These are phyloP conservation scores for Onygenales sp. DNA, from an alignment of 2,329 filamentous ascomycete genomes.

Conservation along the genomic window DNA sequence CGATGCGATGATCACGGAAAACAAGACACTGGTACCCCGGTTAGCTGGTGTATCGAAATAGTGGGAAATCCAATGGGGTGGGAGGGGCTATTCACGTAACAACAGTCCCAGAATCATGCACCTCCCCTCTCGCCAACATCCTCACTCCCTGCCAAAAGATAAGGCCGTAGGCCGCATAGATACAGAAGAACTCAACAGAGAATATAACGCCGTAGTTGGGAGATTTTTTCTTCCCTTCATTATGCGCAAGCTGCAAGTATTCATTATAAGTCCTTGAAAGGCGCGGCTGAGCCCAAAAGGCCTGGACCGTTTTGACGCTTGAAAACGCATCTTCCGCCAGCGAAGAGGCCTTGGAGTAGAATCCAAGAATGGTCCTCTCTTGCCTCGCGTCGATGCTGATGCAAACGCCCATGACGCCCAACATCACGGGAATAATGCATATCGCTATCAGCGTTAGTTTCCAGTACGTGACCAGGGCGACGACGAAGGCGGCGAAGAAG, in stretches of 20 bases:
- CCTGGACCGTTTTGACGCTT: slow-evolving; percentile 39
- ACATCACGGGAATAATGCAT: slow-evolving; percentile 37
- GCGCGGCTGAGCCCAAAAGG: slow-evolving; percentile 37
- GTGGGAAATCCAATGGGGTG: neutral
- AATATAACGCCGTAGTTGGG: slow-evolving; percentile 21
- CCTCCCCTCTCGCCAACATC: slow-evolving; percentile 16
- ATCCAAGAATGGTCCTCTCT: slow-evolving; percentile 19
- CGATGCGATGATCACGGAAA: slow-evolving; percentile 27
- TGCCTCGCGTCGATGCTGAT: slow-evolving; percentile 15
- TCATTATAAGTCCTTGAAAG: slow-evolving; percentile 36
- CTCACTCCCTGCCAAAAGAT: slow-evolving; percentile 26
- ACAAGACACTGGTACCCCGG: slow-evolving; percentile 13
- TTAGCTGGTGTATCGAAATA: slow-evolving; percentile 2
- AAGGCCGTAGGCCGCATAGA: slow-evolving; percentile 24
- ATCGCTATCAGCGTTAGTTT: slow-evolving; percentile 38
- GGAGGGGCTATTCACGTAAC: slow-evolving; percentile 14
- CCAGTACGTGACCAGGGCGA: slow-evolving; percentile 33
- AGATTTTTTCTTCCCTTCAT: slow-evolving; percentile 19
- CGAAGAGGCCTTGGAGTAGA: slow-evolving; percentile 36
- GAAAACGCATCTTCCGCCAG: slow-evolving; percentile 41
- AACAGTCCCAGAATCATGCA: slow-evolving; percentile 17
- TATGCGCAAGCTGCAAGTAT: slow-evolving; percentile 29
- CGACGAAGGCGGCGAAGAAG: slow-evolving; percentile 31
- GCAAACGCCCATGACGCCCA: slow-evolving; percentile 17
- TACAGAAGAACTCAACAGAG: slow-evolving; percentile 21